These are phyloP conservation scores for Juglanconis oblonga DNA, from an alignment of 2,329 filamentous ascomycete genomes.

Conservation along the genomic window DNA sequence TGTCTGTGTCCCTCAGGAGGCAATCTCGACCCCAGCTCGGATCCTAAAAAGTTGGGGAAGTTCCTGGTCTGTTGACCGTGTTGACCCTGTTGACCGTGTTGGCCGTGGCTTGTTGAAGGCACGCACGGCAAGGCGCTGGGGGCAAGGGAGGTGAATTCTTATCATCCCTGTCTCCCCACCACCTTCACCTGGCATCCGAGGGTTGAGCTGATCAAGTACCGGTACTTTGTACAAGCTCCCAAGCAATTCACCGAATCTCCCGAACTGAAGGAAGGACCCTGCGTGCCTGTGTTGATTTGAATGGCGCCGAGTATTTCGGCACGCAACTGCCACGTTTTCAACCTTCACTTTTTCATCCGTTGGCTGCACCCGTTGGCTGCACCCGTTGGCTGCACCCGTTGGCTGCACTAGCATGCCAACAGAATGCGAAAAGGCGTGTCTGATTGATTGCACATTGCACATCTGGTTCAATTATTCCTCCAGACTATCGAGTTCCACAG, in stretches of 20 bases:
- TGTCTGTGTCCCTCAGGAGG: too few relatives aligned
- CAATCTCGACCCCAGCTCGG: conserved; percentile 3
- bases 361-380: too few relatives aligned
- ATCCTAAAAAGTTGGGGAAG: conserved; percentile 29
- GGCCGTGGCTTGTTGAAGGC: conserved; percentile 26
- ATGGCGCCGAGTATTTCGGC: too few relatives aligned
- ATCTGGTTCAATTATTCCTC: too few relatives aligned
- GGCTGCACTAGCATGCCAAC: not conserved
- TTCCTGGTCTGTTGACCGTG: conserved; percentile 23
- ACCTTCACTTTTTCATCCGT: too few relatives aligned
- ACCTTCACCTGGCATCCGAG: not conserved
- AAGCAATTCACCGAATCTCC: conserved; percentile 3
- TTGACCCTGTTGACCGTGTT: conserved; percentile 18
- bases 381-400: not conserved
- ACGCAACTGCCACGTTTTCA: not conserved
- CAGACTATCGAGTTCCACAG: too few relatives aligned
- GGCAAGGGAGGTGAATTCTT: conserved; percentile 2
- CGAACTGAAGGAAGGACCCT: not conserved
- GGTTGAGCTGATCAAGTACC: conserved; percentile 3
- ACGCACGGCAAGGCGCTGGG: conserved; percentile 12
- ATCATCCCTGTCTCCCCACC: not conserved
- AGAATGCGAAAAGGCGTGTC: not conserved
- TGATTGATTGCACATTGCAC: too few relatives aligned
- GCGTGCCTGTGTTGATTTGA: too few relatives aligned
- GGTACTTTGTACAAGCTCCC: too few relatives aligned